phyloP scores from a whole-genome alignment of 2,329 filamentous ascomycete species.

The Neonectria punicea region DNA sequence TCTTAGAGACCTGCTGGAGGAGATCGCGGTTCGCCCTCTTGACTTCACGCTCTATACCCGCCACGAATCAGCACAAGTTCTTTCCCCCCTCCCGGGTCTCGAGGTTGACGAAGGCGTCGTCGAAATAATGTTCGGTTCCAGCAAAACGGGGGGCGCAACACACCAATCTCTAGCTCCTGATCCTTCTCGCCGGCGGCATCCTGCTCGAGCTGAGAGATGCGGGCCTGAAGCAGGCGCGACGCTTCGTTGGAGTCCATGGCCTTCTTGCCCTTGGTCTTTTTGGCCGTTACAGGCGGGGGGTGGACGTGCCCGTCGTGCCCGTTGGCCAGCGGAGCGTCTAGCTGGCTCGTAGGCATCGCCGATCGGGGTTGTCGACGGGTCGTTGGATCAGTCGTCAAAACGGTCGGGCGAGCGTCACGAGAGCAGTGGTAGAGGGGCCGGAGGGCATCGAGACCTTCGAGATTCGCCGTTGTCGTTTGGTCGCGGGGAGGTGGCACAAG shows the following conservation, averaged over 20 bases:
- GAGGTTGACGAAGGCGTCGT: constrained; percentile 4
- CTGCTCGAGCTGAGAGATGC: constrained; percentile 94
- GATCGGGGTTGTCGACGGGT: constrained; percentile 31
- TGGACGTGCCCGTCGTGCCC: constrained; percentile 54
- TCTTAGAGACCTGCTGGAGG: constrained; percentile 87
- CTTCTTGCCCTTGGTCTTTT: constrained; percentile 89
- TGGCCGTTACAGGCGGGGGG: constrained; percentile 60
- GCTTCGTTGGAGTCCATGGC: constrained; percentile 86
- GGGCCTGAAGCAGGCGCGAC: constrained; percentile 88
- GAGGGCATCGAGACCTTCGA: constrained; percentile 37
- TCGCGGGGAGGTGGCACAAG: constrained; percentile 22
- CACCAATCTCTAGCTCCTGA: constrained; percentile 95
- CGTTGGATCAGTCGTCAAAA: constrained; percentile 29
- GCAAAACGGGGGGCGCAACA: constrained; percentile 46
- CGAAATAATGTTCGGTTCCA: constrained; percentile 21
- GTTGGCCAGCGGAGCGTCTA: constrained; percentile 55
- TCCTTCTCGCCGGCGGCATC: constrained; percentile 95
- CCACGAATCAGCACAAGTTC: constrained; percentile 41
- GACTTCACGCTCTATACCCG: constrained; percentile 82
- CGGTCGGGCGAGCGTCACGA: constrained; percentile 36
- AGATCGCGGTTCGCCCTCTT: constrained; percentile 94
- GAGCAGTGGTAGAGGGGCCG: constrained; percentile 26
- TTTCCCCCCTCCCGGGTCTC: constrained; percentile 14
- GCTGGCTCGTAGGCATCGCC: constrained; percentile 54
- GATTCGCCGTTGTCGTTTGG: constrained; percentile 28